phyloP scores from a whole-genome alignment of 106 monocot genomes.

The Apostasia ramifera region DNA sequence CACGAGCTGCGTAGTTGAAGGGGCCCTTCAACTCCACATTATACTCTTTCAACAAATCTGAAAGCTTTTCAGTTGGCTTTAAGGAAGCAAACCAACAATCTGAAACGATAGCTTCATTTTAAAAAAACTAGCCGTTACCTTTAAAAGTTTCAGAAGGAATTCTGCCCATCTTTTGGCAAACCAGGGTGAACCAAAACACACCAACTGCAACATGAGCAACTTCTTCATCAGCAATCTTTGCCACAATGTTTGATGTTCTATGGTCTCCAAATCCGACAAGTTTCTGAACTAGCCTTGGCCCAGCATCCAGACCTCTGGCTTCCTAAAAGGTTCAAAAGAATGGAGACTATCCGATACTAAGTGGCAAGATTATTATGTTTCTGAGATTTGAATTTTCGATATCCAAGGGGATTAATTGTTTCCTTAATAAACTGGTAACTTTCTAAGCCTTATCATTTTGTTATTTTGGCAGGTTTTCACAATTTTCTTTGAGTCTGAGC shows the following conservation, averaged over 20 bases:
- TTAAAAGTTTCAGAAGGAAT: constrained; percentile 57
- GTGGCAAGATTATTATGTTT: too few relatives aligned
- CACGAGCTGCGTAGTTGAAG: constrained; percentile 85
- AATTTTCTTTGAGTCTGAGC: too few relatives aligned
- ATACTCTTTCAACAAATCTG: constrained; percentile 70
- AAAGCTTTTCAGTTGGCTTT: not conserved
- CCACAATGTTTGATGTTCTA: constrained; percentile 68
- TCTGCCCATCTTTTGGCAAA: constrained; percentile 68
- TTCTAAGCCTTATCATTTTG: too few relatives aligned
- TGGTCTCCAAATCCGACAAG: constrained; percentile 84
- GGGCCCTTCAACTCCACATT: constrained; percentile 84
- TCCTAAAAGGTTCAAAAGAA: constrained; percentile 34
- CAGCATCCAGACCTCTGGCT: constrained; percentile 94
- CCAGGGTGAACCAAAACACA: constrained; percentile 58
- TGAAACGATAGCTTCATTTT: not conserved
- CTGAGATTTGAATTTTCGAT: too few relatives aligned
- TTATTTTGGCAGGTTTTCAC: too few relatives aligned
- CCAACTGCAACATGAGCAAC: constrained; percentile 96
- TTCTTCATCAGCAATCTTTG: constrained; percentile 91
- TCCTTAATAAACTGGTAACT: too few relatives aligned
- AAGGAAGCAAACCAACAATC: not conserved
- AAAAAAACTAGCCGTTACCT: constrained; percentile 18
- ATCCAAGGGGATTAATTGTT: too few relatives aligned
- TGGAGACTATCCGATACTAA: too few relatives aligned
- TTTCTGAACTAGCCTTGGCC: constrained; percentile 84